Conservation (phyloP, 139 green algal genomes). For the Microglena sp. region DNA sequence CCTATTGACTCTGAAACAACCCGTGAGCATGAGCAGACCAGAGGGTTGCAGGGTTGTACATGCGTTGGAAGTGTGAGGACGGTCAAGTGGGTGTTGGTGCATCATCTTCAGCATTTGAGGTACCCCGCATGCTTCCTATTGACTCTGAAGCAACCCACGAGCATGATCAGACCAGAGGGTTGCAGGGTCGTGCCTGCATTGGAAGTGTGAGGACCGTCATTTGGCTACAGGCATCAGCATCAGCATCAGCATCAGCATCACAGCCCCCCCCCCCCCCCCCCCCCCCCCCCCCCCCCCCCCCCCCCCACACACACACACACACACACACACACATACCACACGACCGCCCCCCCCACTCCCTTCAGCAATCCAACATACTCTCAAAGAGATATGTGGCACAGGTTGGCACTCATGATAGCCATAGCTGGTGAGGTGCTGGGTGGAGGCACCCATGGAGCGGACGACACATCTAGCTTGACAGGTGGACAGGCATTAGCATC, state of each 20-base stretch:
- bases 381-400: slow-evolving; percentile 48
- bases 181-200: slow-evolving; percentile 2
- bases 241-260: neutral
- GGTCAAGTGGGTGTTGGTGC: too few relatives aligned
- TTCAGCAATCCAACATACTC: slow-evolving; percentile 31
- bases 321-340: too few relatives aligned
- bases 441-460: neutral
- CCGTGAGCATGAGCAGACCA: neutral
- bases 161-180: neutral
- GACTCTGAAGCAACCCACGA: neutral
- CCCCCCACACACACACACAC: too few relatives aligned
- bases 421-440: neutral
- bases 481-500: neutral
- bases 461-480: neutral
- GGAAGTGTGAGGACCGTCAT: too few relatives aligned
- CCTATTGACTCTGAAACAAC: neutral
- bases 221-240: too few relatives aligned
- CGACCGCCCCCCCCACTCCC: slow-evolving; percentile 15
- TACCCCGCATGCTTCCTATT: neutral
- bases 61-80: too few relatives aligned
- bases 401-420: slow-evolving; percentile 32
- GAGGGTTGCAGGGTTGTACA: neutral
- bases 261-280: neutral
- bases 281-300: neutral
- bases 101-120: neutral